Percentiles rank a stretch among this genome's conserved stretches.
These are phyloP conservation scores for Aureobasidium sp. DNA, from an alignment of 2,329 filamentous ascomycete genomes.

Conservation along the genomic window DNA sequence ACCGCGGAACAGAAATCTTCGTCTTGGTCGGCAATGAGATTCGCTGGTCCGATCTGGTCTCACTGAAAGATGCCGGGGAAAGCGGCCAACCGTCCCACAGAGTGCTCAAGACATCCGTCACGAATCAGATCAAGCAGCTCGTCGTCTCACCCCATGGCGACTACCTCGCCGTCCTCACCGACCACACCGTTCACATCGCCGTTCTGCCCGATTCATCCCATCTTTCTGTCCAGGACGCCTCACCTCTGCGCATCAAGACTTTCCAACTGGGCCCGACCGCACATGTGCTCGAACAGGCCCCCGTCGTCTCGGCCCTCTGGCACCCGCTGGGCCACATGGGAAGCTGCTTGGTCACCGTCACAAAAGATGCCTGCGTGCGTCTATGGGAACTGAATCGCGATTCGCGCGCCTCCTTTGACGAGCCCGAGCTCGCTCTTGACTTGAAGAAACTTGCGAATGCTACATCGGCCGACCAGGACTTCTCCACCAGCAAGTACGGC, in stretches of 20 bases:
- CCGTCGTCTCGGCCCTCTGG: slow-evolving; percentile 77
- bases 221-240: slow-evolving; percentile 59
- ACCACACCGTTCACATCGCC: slow-evolving; percentile 80
- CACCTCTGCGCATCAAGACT: slow-evolving; percentile 69
- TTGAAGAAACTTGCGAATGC: slow-evolving; percentile 83
- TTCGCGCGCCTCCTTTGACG: slow-evolving; percentile 80
- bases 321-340: slow-evolving; percentile 82
- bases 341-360: slow-evolving; percentile 78
- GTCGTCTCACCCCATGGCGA: slow-evolving; percentile 73
- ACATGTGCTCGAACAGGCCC: slow-evolving; percentile 77
- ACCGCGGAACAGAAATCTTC: slow-evolving; percentile 79
- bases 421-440: slow-evolving; percentile 75
- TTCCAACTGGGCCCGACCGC: slow-evolving; percentile 89
- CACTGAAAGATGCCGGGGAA: slow-evolving; percentile 56
- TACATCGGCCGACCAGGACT: slow-evolving; percentile 71
- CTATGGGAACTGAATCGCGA: slow-evolving; percentile 83
- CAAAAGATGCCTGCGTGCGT: slow-evolving; percentile 77
- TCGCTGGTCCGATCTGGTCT: slow-evolving; percentile 77
- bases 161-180: slow-evolving; percentile 76
- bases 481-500: slow-evolving; percentile 64
- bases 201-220: slow-evolving; percentile 75
- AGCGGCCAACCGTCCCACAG: background rate
- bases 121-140: slow-evolving; percentile 76
- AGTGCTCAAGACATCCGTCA: slow-evolving; percentile 64
- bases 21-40: slow-evolving; percentile 83